Conservation (phyloP, 2,329 filamentous ascomycete genomes). For the Eutypella sp. region DNA sequence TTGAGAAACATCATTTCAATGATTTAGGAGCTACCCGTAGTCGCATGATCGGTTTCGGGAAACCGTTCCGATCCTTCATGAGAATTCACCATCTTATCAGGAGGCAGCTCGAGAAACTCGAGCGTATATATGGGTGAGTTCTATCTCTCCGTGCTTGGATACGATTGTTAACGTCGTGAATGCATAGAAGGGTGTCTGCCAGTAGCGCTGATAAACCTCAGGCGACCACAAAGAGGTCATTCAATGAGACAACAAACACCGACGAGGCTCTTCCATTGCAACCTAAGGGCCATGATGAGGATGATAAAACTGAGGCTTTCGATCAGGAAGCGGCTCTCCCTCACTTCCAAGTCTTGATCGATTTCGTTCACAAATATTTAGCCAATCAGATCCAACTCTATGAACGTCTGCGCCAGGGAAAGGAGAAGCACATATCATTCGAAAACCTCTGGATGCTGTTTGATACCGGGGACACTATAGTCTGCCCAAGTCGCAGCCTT, state of each 20-base stretch:
- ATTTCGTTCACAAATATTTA: constrained; percentile 12
- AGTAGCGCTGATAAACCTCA: background rate
- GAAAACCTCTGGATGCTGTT: constrained; percentile 26
- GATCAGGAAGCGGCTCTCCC: background rate
- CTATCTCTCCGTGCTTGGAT: background rate
- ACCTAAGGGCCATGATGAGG: background rate
- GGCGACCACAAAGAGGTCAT: background rate
- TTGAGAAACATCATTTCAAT: background rate
- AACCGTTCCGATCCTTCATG: background rate
- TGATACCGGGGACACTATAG: constrained; percentile 12
- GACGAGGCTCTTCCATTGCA: background rate
- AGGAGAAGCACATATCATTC: constrained; percentile 9
- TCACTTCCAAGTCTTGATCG: constrained; percentile 3
- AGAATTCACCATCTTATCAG: background rate
- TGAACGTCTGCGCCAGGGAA: constrained; percentile 3
- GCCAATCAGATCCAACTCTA: constrained; percentile 5
- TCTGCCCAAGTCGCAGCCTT: constrained; percentile 7
- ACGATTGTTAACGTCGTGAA: background rate
- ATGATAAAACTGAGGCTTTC: background rate
- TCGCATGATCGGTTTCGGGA: background rate
- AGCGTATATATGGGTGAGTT: background rate
- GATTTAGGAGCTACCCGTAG: background rate
- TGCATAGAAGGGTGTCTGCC: background rate
- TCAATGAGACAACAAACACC: background rate
- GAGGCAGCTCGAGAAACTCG: background rate